Base-by-base conservation (phyloP, 495 filamentous ascomycete species). In the Penicillium paradoxum region DNA sequence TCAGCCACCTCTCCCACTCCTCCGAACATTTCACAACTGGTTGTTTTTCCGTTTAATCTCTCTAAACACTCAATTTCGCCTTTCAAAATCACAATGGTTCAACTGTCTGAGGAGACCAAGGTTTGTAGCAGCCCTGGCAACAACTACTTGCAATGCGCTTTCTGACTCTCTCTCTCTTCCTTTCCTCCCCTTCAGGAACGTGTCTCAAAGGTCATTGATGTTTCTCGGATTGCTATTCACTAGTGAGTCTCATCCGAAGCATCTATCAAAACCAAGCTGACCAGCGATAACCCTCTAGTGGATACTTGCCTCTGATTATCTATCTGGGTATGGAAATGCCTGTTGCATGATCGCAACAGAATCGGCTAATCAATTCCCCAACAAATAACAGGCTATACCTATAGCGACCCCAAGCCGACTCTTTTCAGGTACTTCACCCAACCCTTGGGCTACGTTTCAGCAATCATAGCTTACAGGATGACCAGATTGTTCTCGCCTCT, bases 81-180 rank as follows among this genome's bases (percentile, higher is more conserved):
- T 48, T 21, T 17, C 25, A 39, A 7, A 33, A 14, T 45, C 45
- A 46, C 46, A 49, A 90, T 87, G 81, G 88, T 93, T 65, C 84
- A 90, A 73, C 85, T 97, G 57, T 98, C 93, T 32, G 93, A 98
- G 69, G 93, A 98, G 74, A 89, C 90, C 58, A 97, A 96, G 85
- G 91, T 95, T 65, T 52, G 59, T 40, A 19, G 69, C 50, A 34
- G 21, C n/a, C 24, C 30, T 13, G 13, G 25, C 30, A 30, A 32
- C 9, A 8, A 18, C 2, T 36, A n/a, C n/a, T n/a, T 44, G 24
- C 17, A 24, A 43, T 32, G n/a, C 19, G 29, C 49, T 48, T 21
- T 30, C 53, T 59, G 41, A 63, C 41, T 39, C 19, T 41, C 24
- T 59, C 24, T 53, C 47, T 57, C 50, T 9, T n/a, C 15, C 14